Percentiles rank a stretch among this genome's conserved stretches.
Evolutionary conservation across 78 protist species (phyloP).

Genomic region (Emiliania huxleyi): DNA sequence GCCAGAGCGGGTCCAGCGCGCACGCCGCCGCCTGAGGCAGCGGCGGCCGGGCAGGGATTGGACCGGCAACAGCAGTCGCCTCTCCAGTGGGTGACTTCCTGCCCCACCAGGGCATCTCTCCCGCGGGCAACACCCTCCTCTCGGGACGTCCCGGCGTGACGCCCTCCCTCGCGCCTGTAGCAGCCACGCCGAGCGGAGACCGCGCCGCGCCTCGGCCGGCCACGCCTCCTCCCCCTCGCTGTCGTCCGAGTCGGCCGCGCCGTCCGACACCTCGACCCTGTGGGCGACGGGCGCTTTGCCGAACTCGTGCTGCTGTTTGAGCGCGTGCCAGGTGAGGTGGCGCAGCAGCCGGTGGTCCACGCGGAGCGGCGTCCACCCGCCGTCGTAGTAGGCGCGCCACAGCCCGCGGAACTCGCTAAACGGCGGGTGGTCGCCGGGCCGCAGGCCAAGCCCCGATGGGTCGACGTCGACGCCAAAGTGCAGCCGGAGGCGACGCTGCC

Average conservation of each 20-base stretch:
- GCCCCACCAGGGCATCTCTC: too few relatives aligned
- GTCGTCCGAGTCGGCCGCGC: not conserved
- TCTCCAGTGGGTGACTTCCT: too few relatives aligned
- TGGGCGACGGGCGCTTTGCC: too few relatives aligned
- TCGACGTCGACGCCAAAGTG: not conserved
- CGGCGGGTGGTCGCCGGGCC: not conserved
- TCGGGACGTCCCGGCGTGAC: too few relatives aligned
- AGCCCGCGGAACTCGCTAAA: not conserved
- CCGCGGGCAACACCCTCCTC: too few relatives aligned
- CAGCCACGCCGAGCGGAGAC: not conserved
- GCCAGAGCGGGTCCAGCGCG: not conserved
- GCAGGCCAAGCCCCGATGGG: not conserved
- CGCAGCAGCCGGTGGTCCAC: not conserved
- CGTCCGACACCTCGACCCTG: not conserved
- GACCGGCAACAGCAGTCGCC: too few relatives aligned
- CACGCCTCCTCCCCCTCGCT: not conserved
- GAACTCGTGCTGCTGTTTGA: too few relatives aligned
- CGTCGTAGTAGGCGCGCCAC: not conserved
- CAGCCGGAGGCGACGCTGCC: not conserved
- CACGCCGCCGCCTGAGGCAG: not conserved
- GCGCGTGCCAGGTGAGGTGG: not conserved
- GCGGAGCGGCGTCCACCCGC: not conserved
- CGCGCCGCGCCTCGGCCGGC: not conserved
- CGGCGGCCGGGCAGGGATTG: too few relatives aligned
- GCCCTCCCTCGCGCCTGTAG: too few relatives aligned